A percentile compares a stretch with the other conserved stretches of the same genome.
phyloP scores from a whole-genome alignment of 192 early-diverging fungal genomes.

The Coemansia sp. region DNA sequence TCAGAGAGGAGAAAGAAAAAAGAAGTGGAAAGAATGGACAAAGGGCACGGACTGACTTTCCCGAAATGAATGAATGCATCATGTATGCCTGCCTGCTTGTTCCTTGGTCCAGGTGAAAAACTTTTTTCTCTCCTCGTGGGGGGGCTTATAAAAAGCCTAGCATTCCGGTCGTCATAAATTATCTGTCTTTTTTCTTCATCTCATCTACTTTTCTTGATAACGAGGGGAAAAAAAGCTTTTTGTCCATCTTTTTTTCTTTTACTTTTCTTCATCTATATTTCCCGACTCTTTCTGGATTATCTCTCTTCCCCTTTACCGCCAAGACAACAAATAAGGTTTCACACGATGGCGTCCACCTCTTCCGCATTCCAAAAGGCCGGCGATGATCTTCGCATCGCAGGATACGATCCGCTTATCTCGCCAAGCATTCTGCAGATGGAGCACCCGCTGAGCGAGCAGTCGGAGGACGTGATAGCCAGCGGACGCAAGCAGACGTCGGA shows the following conservation, averaged over 20 bases:
- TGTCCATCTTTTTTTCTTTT: neutral
- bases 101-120: neutral
- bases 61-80: no score
- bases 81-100: no score
- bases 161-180: neutral
- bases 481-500: constrained; percentile 66
- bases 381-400: constrained; percentile 85
- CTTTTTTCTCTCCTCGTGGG: neutral
- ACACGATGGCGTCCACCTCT: constrained; percentile 45
- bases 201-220: constrained; percentile 3
- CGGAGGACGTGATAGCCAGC: constrained; percentile 52
- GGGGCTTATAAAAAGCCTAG: neutral
- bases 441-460: constrained; percentile 61
- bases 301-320: neutral
- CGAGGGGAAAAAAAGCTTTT: neutral
- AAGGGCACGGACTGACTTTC: no score
- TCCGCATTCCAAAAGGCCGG: constrained; percentile 54
- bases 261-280: no score
- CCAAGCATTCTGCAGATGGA: constrained; percentile 90
- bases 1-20: neutral
- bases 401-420: constrained; percentile 89
- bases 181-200: neutral
- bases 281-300: no score
- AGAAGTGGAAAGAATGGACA: no score
- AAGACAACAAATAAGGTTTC: neutral